Evolutionary conservation across 352 stramenopile species (phyloP), one percentile per base, ranked within the genome.

Genomic region (Pythium insidiosum): DNA sequence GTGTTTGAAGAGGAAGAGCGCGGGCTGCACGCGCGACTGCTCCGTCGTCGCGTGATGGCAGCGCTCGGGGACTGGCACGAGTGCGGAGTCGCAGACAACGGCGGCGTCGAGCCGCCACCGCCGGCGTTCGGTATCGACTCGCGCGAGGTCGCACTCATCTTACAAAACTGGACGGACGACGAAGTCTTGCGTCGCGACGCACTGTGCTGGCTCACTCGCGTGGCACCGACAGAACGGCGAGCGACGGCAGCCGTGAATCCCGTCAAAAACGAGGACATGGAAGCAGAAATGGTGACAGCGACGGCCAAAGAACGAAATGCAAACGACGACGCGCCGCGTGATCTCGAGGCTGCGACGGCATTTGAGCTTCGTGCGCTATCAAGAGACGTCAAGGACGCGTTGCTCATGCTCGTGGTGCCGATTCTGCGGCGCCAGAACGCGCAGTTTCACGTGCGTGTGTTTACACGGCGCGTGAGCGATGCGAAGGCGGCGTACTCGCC

Each of bases 341-440:
- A 60, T 26, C 36, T 28, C 26, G 22, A 57, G 6, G 45, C 29
- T 16, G 35, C 29, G 1, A 65, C 56, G 29, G 81, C 64, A 10
- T 59, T 82, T 2, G 63, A 74, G 38, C 46, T 85, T 26, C 55
- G 73, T 39, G 43, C 73, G 10, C 70, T 90, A 61, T 83, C 71
- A 24, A 35, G 54, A 1, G 72, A 88, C 28, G 77, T 85, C 22
- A 90, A 90, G 24, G 69, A 90, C 38, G 77, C 74, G 15, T 85
- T 90, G 48, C 47, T 64, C 1, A 52, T 90, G 46, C 62, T 90
- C n/a, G 35, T 90, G 2, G 58, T 88, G 12, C 77, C 77, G 5
- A 67, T 90, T 10, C 43, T 90, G 18, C n/a, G n/a, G n/a, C 67
- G 69, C 49, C 66, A 73, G 43, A 84, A 84, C 16, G 38, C 35